Conservation (phyloP, 192 early-diverging fungal genomes). For the Backusella macrospora region DNA sequence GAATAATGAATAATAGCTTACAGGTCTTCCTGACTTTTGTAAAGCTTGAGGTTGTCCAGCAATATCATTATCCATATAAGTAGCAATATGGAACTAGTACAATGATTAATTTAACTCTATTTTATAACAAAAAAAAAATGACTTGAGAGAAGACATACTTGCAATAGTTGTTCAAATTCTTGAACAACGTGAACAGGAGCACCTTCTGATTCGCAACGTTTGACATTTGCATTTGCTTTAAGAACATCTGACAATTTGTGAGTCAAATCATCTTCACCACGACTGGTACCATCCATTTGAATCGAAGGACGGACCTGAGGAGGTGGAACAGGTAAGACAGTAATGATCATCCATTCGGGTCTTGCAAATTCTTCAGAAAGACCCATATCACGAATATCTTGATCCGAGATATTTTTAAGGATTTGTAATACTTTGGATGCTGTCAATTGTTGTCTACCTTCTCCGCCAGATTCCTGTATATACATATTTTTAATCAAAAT, state of each 20-base stretch:
- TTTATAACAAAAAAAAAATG: not conserved
- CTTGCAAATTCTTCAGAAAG: slow-evolving; percentile 88
- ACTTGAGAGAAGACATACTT: slow-evolving; percentile 25
- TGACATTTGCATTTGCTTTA: slow-evolving; percentile 88
- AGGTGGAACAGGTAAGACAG: slow-evolving; percentile 93
- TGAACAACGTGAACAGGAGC: slow-evolving; percentile 85
- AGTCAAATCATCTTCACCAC: slow-evolving; percentile 96
- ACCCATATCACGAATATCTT: slow-evolving; percentile 86
- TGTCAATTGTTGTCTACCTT: slow-evolving; percentile 68
- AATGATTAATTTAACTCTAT: not conserved
- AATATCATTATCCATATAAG: slow-evolving; percentile 97
- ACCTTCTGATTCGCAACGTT: slow-evolving; percentile 81
- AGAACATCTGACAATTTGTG: slow-evolving; percentile 92
- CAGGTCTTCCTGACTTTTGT: slow-evolving; percentile 93
- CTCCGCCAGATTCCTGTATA: slow-evolving; percentile 54
- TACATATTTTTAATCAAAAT: no score
- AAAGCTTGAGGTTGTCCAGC: slow-evolving; percentile 87
- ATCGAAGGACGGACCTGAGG: slow-evolving; percentile 96
- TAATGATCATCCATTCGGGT: slow-evolving; percentile 98
- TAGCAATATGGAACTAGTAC: slow-evolving; percentile 87
- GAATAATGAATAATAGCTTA: slow-evolving; percentile 41
- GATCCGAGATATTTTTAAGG: slow-evolving; percentile 83
- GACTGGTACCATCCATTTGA: slow-evolving; percentile 85
- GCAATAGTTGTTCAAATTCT: slow-evolving; percentile 86
- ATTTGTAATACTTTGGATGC: slow-evolving; percentile 80